A percentile compares a stretch with the other conserved stretches of the same genome.
Evolutionary conservation across 257 asterid species (phyloP).

Genomic region (Fraxinus americana): DNA sequence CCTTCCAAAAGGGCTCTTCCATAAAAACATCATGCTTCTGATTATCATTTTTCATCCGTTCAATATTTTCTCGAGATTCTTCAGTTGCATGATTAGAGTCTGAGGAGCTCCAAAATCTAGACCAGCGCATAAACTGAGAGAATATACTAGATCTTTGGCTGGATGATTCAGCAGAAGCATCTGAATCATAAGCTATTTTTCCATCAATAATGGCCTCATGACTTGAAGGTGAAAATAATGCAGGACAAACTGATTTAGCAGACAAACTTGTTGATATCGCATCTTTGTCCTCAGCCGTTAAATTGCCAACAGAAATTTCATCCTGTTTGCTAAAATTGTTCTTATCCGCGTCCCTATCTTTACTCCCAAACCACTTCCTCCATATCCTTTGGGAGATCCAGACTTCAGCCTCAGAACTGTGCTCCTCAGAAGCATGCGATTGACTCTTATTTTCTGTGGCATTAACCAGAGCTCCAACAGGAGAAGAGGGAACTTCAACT

Average conservation of each 20-base stretch:
- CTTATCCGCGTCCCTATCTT: slow-evolving; percentile 25
- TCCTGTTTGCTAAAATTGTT: slow-evolving; percentile 3
- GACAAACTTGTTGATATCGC: slow-evolving; percentile 24
- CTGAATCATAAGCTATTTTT: slow-evolving; percentile 27
- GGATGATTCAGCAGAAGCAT: slow-evolving; percentile 27
- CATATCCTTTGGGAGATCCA: slow-evolving; percentile 51
- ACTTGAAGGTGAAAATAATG: slow-evolving; percentile 41
- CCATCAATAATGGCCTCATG: slow-evolving; percentile 35
- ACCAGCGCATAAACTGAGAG: slow-evolving; percentile 35
- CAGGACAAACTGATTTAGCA: slow-evolving; percentile 28
- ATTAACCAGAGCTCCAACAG: slow-evolving; percentile 29
- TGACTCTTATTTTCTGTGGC: slow-evolving; percentile 32
- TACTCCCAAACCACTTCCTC: slow-evolving; percentile 58
- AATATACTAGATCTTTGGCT: slow-evolving; percentile 32
- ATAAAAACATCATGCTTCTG: slow-evolving; percentile 43
- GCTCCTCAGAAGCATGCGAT: slow-evolving; percentile 23
- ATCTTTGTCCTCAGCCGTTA: slow-evolving; percentile 29
- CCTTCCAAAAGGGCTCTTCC: slow-evolving; percentile 68
- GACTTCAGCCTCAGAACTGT: slow-evolving; percentile 19
- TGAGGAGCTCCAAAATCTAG: slow-evolving; percentile 44
- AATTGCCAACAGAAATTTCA: slow-evolving; percentile 28
- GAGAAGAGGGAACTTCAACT: slow-evolving; percentile 37
- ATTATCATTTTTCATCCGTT: slow-evolving; percentile 25
- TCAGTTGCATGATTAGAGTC: slow-evolving; percentile 30
- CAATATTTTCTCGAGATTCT: slow-evolving; percentile 30